phyloP scores from a whole-genome alignment of 2,329 filamentous ascomycete species.

The Paraphaeosphaeria sporulosa region DNA sequence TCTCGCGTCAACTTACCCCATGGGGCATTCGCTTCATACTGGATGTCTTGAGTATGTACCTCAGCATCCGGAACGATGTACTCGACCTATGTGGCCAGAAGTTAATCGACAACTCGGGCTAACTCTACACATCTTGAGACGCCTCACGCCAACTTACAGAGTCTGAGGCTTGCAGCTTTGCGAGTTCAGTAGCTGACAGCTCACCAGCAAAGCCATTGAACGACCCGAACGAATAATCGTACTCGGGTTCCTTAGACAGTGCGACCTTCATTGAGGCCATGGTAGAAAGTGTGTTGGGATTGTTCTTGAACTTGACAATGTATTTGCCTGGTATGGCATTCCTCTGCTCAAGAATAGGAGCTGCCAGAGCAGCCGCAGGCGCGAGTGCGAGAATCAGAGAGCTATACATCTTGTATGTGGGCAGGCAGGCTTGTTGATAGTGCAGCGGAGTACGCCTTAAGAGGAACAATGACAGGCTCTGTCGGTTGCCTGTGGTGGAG shows the following conservation, averaged over 20 bases:
- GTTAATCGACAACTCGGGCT: not conserved
- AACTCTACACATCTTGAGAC: not conserved
- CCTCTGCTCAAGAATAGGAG: conserved; percentile 47
- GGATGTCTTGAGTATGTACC: conserved; percentile 38
- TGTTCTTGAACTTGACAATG: conserved; percentile 54
- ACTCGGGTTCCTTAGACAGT: conserved; percentile 28
- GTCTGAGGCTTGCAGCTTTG: conserved; percentile 32
- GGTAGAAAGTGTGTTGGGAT: conserved; percentile 29
- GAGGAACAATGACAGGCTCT: not conserved
- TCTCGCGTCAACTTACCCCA: conserved; percentile 37
- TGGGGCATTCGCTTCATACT: conserved; percentile 45
- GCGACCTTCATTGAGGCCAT: conserved; percentile 29
- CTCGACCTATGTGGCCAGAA: conserved; percentile 32
- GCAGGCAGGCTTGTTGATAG: not conserved
- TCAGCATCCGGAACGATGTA: conserved; percentile 46
- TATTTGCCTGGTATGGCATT: conserved; percentile 50
- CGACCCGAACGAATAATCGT: conserved; percentile 43
- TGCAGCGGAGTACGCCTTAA: not conserved
- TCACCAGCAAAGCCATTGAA: conserved; percentile 50
- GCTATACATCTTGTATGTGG: conserved; percentile 41
- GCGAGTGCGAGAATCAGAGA: conserved; percentile 43
- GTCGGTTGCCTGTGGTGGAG: conserved; percentile 14
- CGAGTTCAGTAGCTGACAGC: conserved; percentile 35
- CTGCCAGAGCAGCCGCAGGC: conserved; percentile 45
- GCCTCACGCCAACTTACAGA: conserved; percentile 24